Base-by-base conservation (phyloP, 129 eudicot genomes). In the Centrapalus pauciflorus region DNA sequence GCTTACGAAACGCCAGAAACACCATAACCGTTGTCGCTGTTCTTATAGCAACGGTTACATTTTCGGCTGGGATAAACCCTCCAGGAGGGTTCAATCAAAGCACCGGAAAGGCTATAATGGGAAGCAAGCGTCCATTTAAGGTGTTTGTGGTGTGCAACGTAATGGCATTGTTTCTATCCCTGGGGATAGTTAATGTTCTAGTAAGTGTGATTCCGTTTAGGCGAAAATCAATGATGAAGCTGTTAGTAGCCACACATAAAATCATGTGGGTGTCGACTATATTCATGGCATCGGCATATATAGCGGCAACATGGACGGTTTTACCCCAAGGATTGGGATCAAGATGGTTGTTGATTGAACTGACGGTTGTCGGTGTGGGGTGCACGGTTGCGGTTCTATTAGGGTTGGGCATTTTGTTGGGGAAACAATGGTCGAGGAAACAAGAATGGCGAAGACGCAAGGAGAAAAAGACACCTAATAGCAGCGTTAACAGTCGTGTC, bases 21-120 rank as follows among this genome's bases (percentile, higher is more conserved):
- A 84, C 90, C 35, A 84, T 84, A 35, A 70, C 79, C 0, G 10
- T 84, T n/a, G 90, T 84, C 4, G 83, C 86, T 0, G 81, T 84
- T 16, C 57, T 84, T 38, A 77, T 84, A 74, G 81, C 83, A 46
- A 84, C 90, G 1, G 80, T 84, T 10, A 80, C 90, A 1, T 84
- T 80, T 59, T 64, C 85, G 1, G 85, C 67, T 1, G 90, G 90
- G 16, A 58, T 84, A 11, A 84, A 77, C 73, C 86, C 90, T 48
- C 90, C 86, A 0, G 90, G 90, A 2, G 83, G 90, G 13, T 78
- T 84, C 34, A 19, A 41, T 41, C 85, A 80, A 55, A 74, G 40
- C 0, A 57, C 46, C 2, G 89, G 89, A 2, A 76, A 71, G 58
- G 90, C 90, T 0, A 34, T 14, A 50, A n/a, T 78, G 79, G 86